Base-by-base conservation (phyloP, 2,329 filamentous ascomycete species). In the Cytospora paraplurivora region DNA sequence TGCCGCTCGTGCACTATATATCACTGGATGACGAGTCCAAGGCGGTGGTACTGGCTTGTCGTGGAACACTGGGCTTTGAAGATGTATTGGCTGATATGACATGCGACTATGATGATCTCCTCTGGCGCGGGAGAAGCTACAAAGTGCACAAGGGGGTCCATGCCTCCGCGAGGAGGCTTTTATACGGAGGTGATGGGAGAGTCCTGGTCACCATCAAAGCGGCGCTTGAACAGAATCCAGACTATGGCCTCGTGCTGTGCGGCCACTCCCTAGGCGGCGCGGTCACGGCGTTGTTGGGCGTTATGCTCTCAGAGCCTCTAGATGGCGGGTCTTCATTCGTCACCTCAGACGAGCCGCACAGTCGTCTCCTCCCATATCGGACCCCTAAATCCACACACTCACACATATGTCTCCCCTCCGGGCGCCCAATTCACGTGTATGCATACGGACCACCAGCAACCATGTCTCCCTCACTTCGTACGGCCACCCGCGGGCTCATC, bases 121-220 rank as follows among this genome's bases (percentile, higher is more conserved):
- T 77, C 6, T 88, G 89, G 87, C 81, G 85, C 63, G 87, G 86
- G 17, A 83, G 81, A 63, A 76, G 78, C 1, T 91, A 89, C 77
- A 86, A 88, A 67, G 88, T 91, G 0, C 89, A 92, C 74, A 91
- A 91, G 72, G 89, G 89, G 15, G 87, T 92, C 61, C 88, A 91
- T 71, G 88, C 88, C 0, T 91, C 88, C 1, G 89, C 89, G 4
- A 81, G 84, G 21, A 83, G 88, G 12, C 79, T 92, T 0, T 76
- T 92, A 0, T 88, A 88, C 69, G 88, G 88, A 10, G 86, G 83
- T 54, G 88, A 90, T 56, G 87, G 87, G 1, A 81, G 85, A 33
- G 87, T 92, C 1, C 79, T 92, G 66, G 78, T 85, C 51, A 90
- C 86, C 0, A 81, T 92, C 19, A 84, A 85, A 69, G 82, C 86